Evolutionary conservation across 2,329 filamentous ascomycete genomes (phyloP).

Genomic region (Fusarium aywerte): DNA sequence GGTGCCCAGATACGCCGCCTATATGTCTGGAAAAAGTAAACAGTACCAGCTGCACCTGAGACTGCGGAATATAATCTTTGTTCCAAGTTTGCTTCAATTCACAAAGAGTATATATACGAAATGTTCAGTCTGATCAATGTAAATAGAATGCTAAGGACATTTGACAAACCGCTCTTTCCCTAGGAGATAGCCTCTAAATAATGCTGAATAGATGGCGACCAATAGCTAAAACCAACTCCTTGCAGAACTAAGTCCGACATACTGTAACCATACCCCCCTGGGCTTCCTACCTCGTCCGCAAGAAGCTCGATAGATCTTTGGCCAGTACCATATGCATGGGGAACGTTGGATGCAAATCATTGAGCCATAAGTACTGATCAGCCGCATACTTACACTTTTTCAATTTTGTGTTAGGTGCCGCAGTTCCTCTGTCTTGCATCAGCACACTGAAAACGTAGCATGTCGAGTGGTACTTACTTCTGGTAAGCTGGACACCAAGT

Average conservation of each 20-base stretch:
- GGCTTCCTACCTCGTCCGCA: neutral
- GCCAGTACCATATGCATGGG: neutral
- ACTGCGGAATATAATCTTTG: too few relatives aligned
- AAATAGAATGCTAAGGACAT: too few relatives aligned
- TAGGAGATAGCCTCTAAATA: too few relatives aligned
- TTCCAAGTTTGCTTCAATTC: neutral
- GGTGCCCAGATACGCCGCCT: neutral
- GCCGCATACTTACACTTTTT: neutral
- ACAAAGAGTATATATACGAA: neutral
- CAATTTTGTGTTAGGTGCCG: neutral
- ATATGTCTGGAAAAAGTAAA: neutral
- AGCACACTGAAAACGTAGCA: neutral
- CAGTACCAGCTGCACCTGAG: neutral
- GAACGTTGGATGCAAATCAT: neutral
- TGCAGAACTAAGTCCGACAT: neutral
- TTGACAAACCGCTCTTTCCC: too few relatives aligned
- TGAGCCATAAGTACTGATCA: neutral
- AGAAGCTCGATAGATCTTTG: neutral
- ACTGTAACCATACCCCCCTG: neutral
- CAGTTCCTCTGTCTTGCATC: neutral
- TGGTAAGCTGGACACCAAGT: neutral
- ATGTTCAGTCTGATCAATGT: neutral
- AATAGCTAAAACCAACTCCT: neutral
- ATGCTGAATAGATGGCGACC: neutral
- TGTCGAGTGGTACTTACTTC: neutral